A percentile compares a stretch with the other conserved stretches of the same genome.
These are phyloP conservation scores for Phytopythium oedochilum DNA, from an alignment of 352 stramenopile species.

Conservation along the genomic window DNA sequence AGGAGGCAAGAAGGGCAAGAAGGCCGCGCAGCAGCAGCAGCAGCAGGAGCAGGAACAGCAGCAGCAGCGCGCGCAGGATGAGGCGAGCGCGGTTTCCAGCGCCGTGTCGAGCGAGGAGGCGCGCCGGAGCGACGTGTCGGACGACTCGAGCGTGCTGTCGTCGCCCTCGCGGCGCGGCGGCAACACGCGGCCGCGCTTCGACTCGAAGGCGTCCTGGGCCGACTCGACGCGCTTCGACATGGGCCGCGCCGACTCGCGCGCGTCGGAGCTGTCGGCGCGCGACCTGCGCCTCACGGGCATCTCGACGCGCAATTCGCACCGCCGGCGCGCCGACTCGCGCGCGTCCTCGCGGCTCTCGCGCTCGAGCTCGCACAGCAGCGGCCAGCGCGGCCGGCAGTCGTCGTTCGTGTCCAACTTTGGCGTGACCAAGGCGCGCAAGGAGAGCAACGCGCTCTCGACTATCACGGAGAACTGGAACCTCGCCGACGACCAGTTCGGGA, in stretches of 20 bases:
- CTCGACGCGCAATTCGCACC: slow-evolving; percentile 21
- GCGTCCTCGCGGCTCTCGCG: slow-evolving; percentile 53
- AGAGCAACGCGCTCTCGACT: slow-evolving; percentile 74
- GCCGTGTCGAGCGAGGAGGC: slow-evolving; percentile 1
- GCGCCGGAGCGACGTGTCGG: slow-evolving; percentile 32
- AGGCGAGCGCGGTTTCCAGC: slow-evolving; percentile 1
- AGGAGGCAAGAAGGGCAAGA: slow-evolving; percentile 1
- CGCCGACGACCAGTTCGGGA: slow-evolving; percentile 71
- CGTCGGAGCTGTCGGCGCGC: slow-evolving; percentile 64
- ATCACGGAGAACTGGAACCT: slow-evolving; percentile 89
- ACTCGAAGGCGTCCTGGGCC: slow-evolving; percentile 80
- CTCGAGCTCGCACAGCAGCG: slow-evolving; percentile 34
- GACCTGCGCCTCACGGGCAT: slow-evolving; percentile 63
- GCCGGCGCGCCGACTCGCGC: slow-evolving; percentile 60
- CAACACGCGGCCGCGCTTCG: slow-evolving; percentile 58
- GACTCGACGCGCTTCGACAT: slow-evolving; percentile 87
- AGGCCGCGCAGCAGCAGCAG: background rate
- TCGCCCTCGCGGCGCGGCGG: slow-evolving; percentile 39
- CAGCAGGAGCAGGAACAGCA: slow-evolving; percentile 1
- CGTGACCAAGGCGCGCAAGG: slow-evolving; percentile 53
- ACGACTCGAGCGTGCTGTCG: slow-evolving; percentile 49
- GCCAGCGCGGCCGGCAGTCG: slow-evolving; percentile 35
- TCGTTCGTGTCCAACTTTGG: slow-evolving; percentile 83
- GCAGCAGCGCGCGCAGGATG: background rate
- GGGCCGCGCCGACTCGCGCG: slow-evolving; percentile 71